These are phyloP conservation scores for Juglanconis sp. DNA, from an alignment of 2,329 filamentous ascomycete species.

Conservation along the genomic window DNA sequence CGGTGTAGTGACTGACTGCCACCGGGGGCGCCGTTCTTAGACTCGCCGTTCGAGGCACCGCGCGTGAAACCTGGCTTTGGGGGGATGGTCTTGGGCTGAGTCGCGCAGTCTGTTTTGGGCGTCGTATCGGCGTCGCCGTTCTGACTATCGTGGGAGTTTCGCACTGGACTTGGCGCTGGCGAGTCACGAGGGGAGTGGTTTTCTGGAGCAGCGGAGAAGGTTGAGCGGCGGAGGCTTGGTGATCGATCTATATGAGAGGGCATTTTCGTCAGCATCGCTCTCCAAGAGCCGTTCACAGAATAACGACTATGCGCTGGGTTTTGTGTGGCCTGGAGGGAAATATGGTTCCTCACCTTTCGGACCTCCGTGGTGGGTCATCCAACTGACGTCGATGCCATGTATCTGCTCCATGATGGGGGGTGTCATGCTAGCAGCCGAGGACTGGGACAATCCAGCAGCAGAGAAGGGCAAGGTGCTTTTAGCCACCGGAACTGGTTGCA, in stretches of 20 bases:
- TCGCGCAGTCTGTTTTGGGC: slow-evolving; percentile 12
- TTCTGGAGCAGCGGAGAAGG: slow-evolving; percentile 20
- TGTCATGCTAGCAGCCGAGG: not conserved
- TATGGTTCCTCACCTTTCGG: slow-evolving; percentile 66
- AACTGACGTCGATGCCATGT: slow-evolving; percentile 82
- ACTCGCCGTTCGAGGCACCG: slow-evolving; percentile 28
- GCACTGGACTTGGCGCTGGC: slow-evolving; percentile 10
- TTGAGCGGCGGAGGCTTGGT: slow-evolving; percentile 17
- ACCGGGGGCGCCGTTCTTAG: slow-evolving; percentile 29
- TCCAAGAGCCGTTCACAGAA: not conserved
- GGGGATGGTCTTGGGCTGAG: slow-evolving; percentile 27
- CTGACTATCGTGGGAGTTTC: slow-evolving; percentile 17
- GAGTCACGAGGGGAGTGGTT: slow-evolving; percentile 19
- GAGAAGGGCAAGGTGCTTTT: not conserved
- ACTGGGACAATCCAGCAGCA: not conserved
- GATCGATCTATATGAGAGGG: slow-evolving; percentile 15
- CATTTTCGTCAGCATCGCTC: slow-evolving; percentile 6
- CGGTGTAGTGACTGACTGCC: slow-evolving; percentile 40
- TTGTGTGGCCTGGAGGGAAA: not conserved
- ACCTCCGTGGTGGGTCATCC: slow-evolving; percentile 73
- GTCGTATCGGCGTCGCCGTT: slow-evolving; percentile 8
- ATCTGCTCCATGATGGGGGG: slow-evolving; percentile 67
- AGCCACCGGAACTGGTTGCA: not conserved
- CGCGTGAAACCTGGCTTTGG: slow-evolving; percentile 30
- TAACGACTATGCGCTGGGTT: not conserved